Conservation (phyloP, 2,329 filamentous ascomycete genomes). For the Penicillium sp. region DNA sequence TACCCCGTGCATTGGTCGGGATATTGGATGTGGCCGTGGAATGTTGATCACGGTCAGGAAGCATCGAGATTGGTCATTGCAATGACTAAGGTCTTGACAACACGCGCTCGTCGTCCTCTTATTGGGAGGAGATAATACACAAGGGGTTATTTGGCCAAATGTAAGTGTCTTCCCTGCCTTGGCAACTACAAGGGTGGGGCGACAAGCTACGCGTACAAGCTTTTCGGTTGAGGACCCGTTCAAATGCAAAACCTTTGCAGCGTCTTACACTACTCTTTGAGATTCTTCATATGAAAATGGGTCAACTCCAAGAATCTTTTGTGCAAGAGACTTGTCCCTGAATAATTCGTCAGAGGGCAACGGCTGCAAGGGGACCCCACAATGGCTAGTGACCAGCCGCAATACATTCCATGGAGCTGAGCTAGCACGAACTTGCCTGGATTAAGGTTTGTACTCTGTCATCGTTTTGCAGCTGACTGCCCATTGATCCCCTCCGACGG, state of each 20-base stretch:
- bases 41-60: conserved; percentile 14
- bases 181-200: neutral
- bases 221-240: neutral
- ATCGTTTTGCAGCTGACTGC: neutral
- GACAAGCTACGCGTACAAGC: neutral
- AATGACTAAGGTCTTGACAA: neutral
- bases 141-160: neutral
- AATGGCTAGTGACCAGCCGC: neutral
- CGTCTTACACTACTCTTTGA: neutral
- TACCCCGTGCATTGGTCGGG: neutral
- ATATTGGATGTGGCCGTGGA: conserved; percentile 10
- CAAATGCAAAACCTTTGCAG: neutral
- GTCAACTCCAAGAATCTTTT: neutral
- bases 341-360: neutral
- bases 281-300: neutral
- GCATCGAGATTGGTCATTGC: neutral
- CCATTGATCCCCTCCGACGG: neutral
- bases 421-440: neutral
- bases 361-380: neutral
- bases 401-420: neutral
- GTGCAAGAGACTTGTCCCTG: neutral
- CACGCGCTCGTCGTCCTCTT: neutral
- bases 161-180: neutral
- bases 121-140: neutral
- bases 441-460: neutral